Evolutionary conservation across 345 rosid genomes (phyloP), one percentile per base, ranked within the genome.

Genomic region (Moringa oleifera): DNA sequence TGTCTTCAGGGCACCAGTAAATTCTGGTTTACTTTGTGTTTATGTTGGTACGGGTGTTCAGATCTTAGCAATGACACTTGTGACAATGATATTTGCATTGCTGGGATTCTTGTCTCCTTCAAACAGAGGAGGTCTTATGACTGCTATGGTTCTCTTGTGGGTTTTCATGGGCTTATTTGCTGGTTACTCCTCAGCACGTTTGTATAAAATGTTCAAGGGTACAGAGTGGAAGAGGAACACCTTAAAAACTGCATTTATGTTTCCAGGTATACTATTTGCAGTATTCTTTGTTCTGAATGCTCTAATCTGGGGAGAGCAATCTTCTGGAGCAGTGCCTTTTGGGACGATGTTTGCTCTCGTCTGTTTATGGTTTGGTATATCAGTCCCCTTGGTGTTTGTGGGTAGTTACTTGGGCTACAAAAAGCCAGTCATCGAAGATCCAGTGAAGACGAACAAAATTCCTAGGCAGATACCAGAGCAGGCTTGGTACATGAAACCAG

Each of bases 131-230:
- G 98, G 98, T 18, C 98, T 93, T 59, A 93, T 86, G 96, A 93
- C 98, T 58, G 97, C 98, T 55, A 93, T 90, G 98, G 98, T 92
- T 73, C 91, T 92, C 68, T 65, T 92, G 75, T 92, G 98, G 98
- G 97, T 92, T 67, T 92, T 89, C 77, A 92, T 92, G 98, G 97
- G 98, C 31, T 68, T 92, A 64, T 84, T 92, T 17, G 98, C 91
- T 24, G 98, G 98, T 73, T 89, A 89, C 78, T 75, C 97, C 36
- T 92, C 98, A 4, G 85, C 98, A 19, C 87, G 96, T 28, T 68
- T 87, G 69, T 81, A 87, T 84, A 90, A 90, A 69, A 87, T 93
- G 97, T 93, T 87, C 86, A 93, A 84, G 80, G 97, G 96, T 68
- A 79, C 90, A 17, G 87, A 90, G 69, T 93, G 98, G 98, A 93